phyloP scores from a whole-genome alignment of 225 moss, liverwort and hornwort species.

The Sphagnum tenellum region DNA sequence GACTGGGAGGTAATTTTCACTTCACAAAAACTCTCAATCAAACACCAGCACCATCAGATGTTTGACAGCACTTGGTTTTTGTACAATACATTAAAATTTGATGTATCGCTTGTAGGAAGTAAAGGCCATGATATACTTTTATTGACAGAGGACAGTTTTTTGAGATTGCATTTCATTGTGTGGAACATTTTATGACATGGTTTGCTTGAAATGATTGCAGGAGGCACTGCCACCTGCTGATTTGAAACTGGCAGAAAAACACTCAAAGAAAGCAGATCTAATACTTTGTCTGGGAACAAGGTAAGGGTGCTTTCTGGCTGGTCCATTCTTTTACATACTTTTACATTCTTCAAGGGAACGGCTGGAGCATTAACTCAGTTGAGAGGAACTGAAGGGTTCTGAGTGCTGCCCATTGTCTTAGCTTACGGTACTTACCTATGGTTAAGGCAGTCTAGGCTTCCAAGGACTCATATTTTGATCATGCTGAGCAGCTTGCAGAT shows the following conservation, averaged over 20 bases:
- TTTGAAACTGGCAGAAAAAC: conserved; percentile 71
- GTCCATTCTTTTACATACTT: neutral
- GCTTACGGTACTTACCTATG: no score
- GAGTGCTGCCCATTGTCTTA: no score
- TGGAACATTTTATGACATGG: no score
- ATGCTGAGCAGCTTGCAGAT: conserved; percentile 66
- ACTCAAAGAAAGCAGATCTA: conserved; percentile 71
- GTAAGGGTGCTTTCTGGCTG: conserved; percentile 12
- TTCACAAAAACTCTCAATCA: neutral
- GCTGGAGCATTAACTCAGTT: neutral
- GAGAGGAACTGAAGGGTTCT: no score
- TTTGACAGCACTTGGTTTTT: no score
- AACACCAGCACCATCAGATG: no score
- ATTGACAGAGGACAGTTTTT: no score
- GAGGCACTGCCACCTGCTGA: conserved; percentile 74
- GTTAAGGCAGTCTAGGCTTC: no score
- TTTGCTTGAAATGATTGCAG: conserved; percentile 16
- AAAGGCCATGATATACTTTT: no score
- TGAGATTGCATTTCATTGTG: no score
- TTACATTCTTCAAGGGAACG: conserved; percentile 3
- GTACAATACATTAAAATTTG: no score
- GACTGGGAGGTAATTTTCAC: conserved; percentile 64
- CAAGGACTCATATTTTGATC: neutral
- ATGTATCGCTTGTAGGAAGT: no score
- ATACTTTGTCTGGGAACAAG: conserved; percentile 81